Base-by-base conservation (phyloP, 23 red algal species). In the Gracilaria gracilis region DNA sequence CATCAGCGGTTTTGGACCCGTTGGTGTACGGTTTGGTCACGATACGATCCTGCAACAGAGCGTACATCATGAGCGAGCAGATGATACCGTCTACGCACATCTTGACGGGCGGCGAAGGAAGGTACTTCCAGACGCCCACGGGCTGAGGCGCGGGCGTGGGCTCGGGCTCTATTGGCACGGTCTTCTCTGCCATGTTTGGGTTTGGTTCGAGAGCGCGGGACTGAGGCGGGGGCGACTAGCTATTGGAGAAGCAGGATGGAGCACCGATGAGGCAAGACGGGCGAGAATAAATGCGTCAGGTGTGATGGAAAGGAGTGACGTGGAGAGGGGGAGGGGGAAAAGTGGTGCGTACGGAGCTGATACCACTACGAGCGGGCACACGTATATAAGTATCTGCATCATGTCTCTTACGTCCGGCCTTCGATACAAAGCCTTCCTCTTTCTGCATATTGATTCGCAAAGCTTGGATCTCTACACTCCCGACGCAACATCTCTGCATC, bases 41-140 rank as follows among this genome's bases (percentile, higher is more conserved):
- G 79, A 98, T 98, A 8, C 90, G 83, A 72, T 98, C 96, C 70
- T 98, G 96, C 61, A 98, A 42, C 47, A 93, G 79, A 31, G 91
- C 96, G 87, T 98, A 98, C 15, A 98, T 29, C 80, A 98, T 69
- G 72, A 98, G 92, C 32, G 96, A 98, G 21, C 79, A 87, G 50
- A 98, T 98, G 83, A 98, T 98, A 29, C 96, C 96, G 23, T 92
- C 72, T 42, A 90, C 85, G 73, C 91, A 95, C 64, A 87, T 84
- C 80, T 91, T 67, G 28, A 95, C 78, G 67, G 84, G 88, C 24
- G 61, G 39, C 9, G 91, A 94, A 7, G 87, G 91, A 37, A 96
- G 25, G 36, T 83, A 88, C 87, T 65, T 82, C 94, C 88, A 96
- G 49, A 91, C 83, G 75, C 88, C 93, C 61, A 76, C 64, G 11